A percentile compares a stretch with the other conserved stretches of the same genome.
Evolutionary conservation across 2,329 filamentous ascomycete species (phyloP).

Genomic region (Arthrinium phaeospermum): DNA sequence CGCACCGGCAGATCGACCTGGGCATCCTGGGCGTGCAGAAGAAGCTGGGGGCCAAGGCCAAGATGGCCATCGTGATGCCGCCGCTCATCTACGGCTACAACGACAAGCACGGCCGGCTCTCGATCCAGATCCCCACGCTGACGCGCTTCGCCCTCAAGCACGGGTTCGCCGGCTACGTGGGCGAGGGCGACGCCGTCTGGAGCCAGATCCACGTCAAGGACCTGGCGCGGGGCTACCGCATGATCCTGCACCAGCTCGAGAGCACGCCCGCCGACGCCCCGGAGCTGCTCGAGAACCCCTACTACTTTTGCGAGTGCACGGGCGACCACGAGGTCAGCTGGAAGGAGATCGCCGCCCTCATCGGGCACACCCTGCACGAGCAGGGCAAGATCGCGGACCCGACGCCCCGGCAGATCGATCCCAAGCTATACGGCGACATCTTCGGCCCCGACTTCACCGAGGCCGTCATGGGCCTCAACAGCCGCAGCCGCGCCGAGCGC

Average conservation of each 20-base stretch:
- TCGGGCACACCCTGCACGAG: slow-evolving; percentile 44
- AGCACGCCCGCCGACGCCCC: slow-evolving; percentile 29
- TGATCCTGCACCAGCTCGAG: slow-evolving; percentile 52
- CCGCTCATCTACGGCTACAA: slow-evolving; percentile 54
- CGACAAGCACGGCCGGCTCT: slow-evolving; percentile 44
- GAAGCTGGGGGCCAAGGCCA: slow-evolving; percentile 45
- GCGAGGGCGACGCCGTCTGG: slow-evolving; percentile 47
- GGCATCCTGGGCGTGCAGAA: slow-evolving; percentile 45
- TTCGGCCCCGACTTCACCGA: slow-evolving; percentile 43
- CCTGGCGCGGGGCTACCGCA: slow-evolving; percentile 50
- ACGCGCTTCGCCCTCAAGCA: slow-evolving; percentile 54
- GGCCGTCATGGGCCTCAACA: slow-evolving; percentile 47
- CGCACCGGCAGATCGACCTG: slow-evolving; percentile 53
- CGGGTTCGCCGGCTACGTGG: slow-evolving; percentile 51
- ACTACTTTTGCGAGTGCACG: slow-evolving; percentile 53
- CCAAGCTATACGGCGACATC: slow-evolving; percentile 46
- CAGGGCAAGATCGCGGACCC: slow-evolving; percentile 45
- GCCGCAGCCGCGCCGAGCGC: slow-evolving; percentile 48
- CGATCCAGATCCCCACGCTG: slow-evolving; percentile 54
- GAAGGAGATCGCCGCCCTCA: slow-evolving; percentile 44
- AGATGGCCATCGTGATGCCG: slow-evolving; percentile 54
- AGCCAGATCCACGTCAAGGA: slow-evolving; percentile 53
- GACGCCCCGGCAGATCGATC: slow-evolving; percentile 41
- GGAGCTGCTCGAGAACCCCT: slow-evolving; percentile 48
- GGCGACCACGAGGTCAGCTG: slow-evolving; percentile 49